These are phyloP conservation scores for Yamadazyma pseudoaaseri DNA, from an alignment of 1,139 yeast species.

Conservation along the genomic window DNA sequence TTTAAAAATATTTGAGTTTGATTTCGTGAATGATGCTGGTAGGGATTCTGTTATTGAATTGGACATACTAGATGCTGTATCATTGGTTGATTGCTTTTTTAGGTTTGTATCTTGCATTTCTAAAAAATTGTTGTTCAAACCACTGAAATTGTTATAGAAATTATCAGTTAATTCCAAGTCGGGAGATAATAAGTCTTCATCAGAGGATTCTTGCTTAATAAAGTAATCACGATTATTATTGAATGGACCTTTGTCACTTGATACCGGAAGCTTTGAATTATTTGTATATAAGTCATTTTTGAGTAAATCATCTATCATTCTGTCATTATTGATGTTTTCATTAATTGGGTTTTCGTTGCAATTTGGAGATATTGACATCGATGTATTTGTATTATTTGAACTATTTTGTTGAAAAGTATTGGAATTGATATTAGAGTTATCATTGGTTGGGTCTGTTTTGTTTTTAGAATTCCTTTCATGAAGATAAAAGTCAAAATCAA, in stretches of 20 bases:
- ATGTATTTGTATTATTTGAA: background rate
- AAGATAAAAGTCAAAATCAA: conserved; percentile 35
- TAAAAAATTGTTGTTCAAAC: background rate
- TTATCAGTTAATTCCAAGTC: conserved; percentile 6
- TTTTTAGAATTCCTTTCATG: background rate
- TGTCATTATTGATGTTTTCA: conserved; percentile 1
- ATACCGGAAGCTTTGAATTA: background rate
- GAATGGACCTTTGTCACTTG: background rate
- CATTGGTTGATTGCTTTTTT: background rate
- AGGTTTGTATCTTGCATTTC: background rate
- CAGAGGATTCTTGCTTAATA: conserved; percentile 10
- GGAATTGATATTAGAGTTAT: background rate
- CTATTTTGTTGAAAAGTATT: background rate
- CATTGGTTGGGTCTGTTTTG: background rate
- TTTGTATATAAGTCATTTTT: background rate
- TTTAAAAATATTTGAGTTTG: background rate
- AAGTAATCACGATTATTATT: background rate
- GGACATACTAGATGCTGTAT: background rate
- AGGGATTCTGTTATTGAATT: background rate
- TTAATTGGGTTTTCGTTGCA: background rate
- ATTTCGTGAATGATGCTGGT: background rate
- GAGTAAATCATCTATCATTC: conserved; percentile 2
- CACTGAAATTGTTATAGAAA: conserved; percentile 4
- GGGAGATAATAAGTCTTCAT: conserved; percentile 10
- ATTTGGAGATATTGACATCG: conserved; percentile 1